Percentiles rank a stretch among this genome's conserved stretches.
Evolutionary conservation across 1,284 basidiomycete species (phyloP).

Genomic region (Leccinum colubrinum): DNA sequence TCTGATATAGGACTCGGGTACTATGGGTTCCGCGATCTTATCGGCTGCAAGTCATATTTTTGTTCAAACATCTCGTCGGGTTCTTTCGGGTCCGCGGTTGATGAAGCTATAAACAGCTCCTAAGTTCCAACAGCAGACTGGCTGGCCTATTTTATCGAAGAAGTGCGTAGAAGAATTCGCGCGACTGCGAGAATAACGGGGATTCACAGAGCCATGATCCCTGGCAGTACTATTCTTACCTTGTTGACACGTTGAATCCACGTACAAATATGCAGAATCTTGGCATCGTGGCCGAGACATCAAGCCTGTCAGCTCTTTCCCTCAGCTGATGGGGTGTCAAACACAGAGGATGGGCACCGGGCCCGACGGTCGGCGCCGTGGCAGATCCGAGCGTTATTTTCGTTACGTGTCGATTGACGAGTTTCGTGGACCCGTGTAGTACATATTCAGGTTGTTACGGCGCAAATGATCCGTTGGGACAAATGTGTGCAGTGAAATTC

Average conservation of each 20-base stretch:
- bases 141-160: background rate
- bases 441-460: background rate
- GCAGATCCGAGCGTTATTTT: background rate
- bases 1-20: background rate
- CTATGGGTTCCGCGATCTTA: background rate
- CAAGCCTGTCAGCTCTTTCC: background rate
- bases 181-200: slow-evolving; percentile 3
- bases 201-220: background rate
- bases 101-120: background rate
- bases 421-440: background rate
- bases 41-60: background rate
- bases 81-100: background rate
- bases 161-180: background rate
- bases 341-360: background rate
- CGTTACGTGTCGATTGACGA: slow-evolving; percentile 9
- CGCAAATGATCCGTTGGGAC: slow-evolving; percentile 7
- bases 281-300: background rate
- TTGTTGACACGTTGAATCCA: slow-evolving; percentile 2
- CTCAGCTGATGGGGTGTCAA: background rate
- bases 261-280: background rate
- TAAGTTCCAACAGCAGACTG: background rate
- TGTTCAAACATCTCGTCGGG: background rate
- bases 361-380: slow-evolving; percentile 9
- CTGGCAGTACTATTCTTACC: slow-evolving; percentile 12
- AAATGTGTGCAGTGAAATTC: slow-evolving; percentile 11